These are phyloP conservation scores for Silene coronaria DNA, from an alignment of 179 eudicot species.

Conservation along the genomic window DNA sequence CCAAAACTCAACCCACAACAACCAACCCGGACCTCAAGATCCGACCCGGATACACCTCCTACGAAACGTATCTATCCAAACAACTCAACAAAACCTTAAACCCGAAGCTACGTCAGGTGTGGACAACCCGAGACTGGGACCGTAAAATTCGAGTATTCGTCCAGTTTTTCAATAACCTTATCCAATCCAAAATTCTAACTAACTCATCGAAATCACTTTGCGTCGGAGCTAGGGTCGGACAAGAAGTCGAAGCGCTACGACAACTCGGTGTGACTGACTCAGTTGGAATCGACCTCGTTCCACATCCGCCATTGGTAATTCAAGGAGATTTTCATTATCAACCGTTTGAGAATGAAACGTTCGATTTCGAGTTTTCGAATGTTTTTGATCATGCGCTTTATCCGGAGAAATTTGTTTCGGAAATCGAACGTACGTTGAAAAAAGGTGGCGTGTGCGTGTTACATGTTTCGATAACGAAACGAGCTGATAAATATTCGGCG, in stretches of 20 bases:
- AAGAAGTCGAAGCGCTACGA: slow-evolving; percentile 69
- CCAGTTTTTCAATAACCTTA: slow-evolving; percentile 44
- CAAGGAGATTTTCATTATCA: slow-evolving; percentile 73
- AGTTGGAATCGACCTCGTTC: slow-evolving; percentile 71
- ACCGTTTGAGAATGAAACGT: slow-evolving; percentile 54
- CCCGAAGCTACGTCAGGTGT: slow-evolving; percentile 63
- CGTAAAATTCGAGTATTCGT: slow-evolving; percentile 64
- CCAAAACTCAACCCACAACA: slow-evolving; percentile 13
- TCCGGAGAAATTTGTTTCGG: slow-evolving; percentile 59
- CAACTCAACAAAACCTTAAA: slow-evolving; percentile 78
- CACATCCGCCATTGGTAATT: slow-evolving; percentile 70
- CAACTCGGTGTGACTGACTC: slow-evolving; percentile 57
- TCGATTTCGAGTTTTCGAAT: slow-evolving; percentile 78
- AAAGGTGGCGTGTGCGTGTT: slow-evolving; percentile 66
- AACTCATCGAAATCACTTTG: slow-evolving; percentile 55
- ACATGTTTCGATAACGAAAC: slow-evolving; percentile 54
- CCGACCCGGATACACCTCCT: slow-evolving; percentile 68
- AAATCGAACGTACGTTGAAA: slow-evolving; percentile 83
- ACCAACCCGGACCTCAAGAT: slow-evolving; percentile 35
- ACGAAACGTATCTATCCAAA: slow-evolving; percentile 53
- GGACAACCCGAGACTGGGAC: slow-evolving; percentile 80
- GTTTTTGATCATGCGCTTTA: slow-evolving; percentile 86
- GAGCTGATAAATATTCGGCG: slow-evolving; percentile 80
- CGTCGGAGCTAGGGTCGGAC: slow-evolving; percentile 79
- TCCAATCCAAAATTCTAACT: slow-evolving; percentile 26